Base-by-base conservation (phyloP, 2,329 filamentous ascomycete species). In the Pseudogymnoascus sp. region DNA sequence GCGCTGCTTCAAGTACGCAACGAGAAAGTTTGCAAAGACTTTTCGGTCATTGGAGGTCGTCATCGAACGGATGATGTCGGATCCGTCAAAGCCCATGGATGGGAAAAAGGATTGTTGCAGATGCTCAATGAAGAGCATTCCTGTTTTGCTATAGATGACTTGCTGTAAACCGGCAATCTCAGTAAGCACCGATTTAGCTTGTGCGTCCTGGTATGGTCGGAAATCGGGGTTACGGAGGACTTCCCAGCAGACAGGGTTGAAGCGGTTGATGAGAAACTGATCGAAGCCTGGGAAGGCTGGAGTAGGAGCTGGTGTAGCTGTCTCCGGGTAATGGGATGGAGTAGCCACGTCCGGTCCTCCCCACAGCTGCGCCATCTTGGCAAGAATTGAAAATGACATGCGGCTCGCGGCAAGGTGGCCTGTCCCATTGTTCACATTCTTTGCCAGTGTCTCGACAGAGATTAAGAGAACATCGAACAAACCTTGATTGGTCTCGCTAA, bases 161-260 rank as follows among this genome's bases (percentile, higher is more conserved):
- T 94, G 91, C 75, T 99, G 92, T 64, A 99, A 77, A 2, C 82
- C 84, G 2, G 92, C 92, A 66, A 96, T 91, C 77, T 99, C 94
- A 63, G 86, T 87, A 40, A 99, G 82, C 1, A 97, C 90, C 74
- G 92, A 89, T 73, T 89, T 90, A 35, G 90, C 90, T 77, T 96
- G 92, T 1, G 92, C 92, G 73, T 99, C 94, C 62, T 78, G 77
- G 66, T 87, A 86, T 1, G 91, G 85, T 67, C 89, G 89, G 80
- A 97, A 97, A 18, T 82, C 82, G 5, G 88, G 81, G 50, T 92
- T 89, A 40, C 85, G 85, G 37, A 96, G 85, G 5, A 97, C 86
- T 42, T 90, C 89, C 94, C 94, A 99, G 74, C 90, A 92, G 6
- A 95, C 82, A 0, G 90, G 84, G 64, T 96, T 93, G 77, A 99